phyloP scores from a whole-genome alignment of 1,284 basidiomycete species.

The Trichosporon ovoides region DNA sequence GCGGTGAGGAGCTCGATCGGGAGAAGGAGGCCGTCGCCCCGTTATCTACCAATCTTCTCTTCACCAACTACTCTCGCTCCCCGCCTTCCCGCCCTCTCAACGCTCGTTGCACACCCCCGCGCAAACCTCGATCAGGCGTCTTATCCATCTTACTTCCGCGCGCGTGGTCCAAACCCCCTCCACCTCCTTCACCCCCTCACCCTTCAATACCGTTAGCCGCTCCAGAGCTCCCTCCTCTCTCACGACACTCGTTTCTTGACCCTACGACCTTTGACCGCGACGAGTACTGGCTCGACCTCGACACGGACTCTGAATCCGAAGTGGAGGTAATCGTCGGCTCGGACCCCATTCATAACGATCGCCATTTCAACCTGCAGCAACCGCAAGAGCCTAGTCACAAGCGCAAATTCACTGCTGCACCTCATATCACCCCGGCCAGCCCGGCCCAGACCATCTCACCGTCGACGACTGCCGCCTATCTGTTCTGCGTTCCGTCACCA shows the following conservation, averaged over 20 bases:
- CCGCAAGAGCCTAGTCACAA: neutral
- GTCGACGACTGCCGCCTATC: constrained; percentile 1
- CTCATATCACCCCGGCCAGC: neutral
- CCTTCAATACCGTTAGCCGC: neutral
- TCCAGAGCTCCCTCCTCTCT: neutral
- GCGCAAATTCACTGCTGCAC: neutral
- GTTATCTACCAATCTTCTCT: neutral
- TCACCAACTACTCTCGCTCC: constrained; percentile 4
- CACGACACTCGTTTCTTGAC: constrained; percentile 2
- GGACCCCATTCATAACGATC: neutral
- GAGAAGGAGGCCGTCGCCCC: neutral
- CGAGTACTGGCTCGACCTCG: constrained; percentile 1
- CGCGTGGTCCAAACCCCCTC: neutral
- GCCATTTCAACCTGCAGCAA: neutral
- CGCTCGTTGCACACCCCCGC: neutral
- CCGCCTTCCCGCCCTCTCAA: constrained; percentile 5
- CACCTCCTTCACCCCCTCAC: neutral
- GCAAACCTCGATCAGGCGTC: neutral
- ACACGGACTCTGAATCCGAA: neutral
- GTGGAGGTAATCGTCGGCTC: too few relatives aligned
- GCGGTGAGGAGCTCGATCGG: neutral
- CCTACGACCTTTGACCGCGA: neutral
- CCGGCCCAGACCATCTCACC: constrained; percentile 2
- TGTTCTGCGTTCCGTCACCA: neutral
- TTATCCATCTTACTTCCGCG: neutral